These are phyloP conservation scores for Taphrina sp. DNA, from an alignment of 1,139 yeast species.

Conservation along the genomic window DNA sequence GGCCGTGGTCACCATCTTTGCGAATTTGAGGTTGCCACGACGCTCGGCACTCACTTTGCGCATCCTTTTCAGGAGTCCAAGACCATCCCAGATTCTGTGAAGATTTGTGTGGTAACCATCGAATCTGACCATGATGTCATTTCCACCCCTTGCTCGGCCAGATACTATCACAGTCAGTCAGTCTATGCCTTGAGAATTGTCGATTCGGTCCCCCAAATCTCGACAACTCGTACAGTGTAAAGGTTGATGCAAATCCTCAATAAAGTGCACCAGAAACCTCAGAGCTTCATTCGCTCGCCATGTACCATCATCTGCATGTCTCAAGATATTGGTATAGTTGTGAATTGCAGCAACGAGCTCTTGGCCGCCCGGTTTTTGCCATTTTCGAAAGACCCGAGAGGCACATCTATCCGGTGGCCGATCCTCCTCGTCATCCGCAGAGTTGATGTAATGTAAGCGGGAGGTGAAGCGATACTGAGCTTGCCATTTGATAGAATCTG, in stretches of 20 bases:
- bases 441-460: conserved; percentile 23
- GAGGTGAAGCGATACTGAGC: conserved; percentile 10
- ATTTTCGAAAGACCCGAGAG: conserved; percentile 4
- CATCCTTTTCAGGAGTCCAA: conserved; percentile 17
- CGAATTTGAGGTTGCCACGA: not conserved
- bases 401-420: conserved; percentile 16
- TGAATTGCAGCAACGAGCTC: conserved; percentile 28
- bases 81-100: conserved; percentile 27
- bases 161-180: conserved; percentile 4
- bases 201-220: too few relatives aligned
- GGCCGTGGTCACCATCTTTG: not conserved
- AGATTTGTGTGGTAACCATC: conserved; percentile 23
- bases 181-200: not conserved
- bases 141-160: conserved; percentile 29
- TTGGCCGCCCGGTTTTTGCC: conserved; percentile 29
- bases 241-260: conserved; percentile 28
- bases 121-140: conserved; percentile 22
- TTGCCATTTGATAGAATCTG: conserved; percentile 28
- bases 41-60: too few relatives aligned
- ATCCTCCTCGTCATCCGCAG: conserved; percentile 2
- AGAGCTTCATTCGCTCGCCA: conserved; percentile 24
- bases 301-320: conserved; percentile 19
- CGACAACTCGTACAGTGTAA: conserved; percentile 13
- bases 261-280: conserved; percentile 25
- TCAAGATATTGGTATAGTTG: conserved; percentile 17